Conservation (phyloP, 352 stramenopile genomes). For the Aphanomyces invadans region DNA sequence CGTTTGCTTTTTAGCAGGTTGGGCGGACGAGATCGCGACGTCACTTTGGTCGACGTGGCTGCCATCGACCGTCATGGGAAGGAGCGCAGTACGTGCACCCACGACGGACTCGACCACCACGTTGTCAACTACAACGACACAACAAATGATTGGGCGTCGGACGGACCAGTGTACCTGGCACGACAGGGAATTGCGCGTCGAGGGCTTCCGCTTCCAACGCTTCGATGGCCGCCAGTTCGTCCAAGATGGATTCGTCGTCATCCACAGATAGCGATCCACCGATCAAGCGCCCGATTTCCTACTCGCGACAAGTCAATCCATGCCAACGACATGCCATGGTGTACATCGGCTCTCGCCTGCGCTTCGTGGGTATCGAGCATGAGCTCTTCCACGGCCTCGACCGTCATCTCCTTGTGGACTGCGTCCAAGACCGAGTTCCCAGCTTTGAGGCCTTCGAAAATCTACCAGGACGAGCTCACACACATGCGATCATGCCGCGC, state of each 20-base stretch:
- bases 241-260: constrained; percentile 80
- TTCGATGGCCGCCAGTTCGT: constrained; percentile 79
- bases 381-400: constrained; percentile 80
- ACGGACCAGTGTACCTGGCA: constrained; percentile 28
- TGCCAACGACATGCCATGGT: constrained; percentile 12
- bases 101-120: too few relatives aligned
- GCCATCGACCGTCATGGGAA: too few relatives aligned
- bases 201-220: constrained; percentile 52
- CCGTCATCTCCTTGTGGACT: constrained; percentile 85
- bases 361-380: constrained; percentile 86
- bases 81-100: too few relatives aligned
- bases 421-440: constrained; percentile 81
- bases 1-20: neutral
- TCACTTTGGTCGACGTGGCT: too few relatives aligned
- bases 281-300: constrained; percentile 84
- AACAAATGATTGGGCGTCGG: too few relatives aligned
- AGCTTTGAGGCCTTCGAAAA: constrained; percentile 80
- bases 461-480: constrained; percentile 17
- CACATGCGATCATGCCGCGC: neutral
- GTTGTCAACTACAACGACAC: too few relatives aligned
- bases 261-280: constrained; percentile 64
- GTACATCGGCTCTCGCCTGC: constrained; percentile 63
- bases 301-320: constrained; percentile 10
- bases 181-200: constrained; percentile 49
- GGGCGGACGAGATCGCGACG: neutral